Evolutionary conservation across 257 asterid species (phyloP).

Genomic region (Forsythia suspensa): DNA sequence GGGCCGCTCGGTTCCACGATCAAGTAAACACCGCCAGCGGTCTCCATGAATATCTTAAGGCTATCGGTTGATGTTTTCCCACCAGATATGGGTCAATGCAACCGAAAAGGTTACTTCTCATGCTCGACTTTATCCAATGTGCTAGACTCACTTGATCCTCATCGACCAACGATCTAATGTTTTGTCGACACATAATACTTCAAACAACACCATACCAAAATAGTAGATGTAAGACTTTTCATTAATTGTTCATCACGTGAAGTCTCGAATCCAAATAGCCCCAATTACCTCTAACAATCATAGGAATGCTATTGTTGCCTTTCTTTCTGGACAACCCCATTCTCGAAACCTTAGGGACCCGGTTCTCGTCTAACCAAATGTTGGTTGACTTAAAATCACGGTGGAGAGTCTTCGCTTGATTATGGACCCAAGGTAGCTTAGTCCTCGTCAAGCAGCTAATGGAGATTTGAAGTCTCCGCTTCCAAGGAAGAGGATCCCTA

Average conservation of each 20-base stretch:
- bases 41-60: conserved; percentile 46
- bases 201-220: conserved; percentile 52
- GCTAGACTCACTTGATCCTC: conserved; percentile 61
- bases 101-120: conserved; percentile 38
- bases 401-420: conserved; percentile 54
- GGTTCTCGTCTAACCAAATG: conserved; percentile 57
- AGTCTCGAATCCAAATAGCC: conserved; percentile 55
- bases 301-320: conserved; percentile 24
- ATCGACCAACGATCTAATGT: conserved; percentile 50
- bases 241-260: conserved; percentile 38
- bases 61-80: conserved; percentile 52
- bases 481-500: conserved; percentile 63
- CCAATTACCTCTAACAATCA: conserved; percentile 32
- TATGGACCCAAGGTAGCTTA: conserved; percentile 42
- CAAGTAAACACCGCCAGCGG: conserved; percentile 57
- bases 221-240: conserved; percentile 60
- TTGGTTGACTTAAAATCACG: conserved; percentile 52
- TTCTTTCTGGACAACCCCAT: conserved; percentile 41
- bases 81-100: conserved; percentile 51
- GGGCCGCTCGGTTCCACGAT: conserved; percentile 50
- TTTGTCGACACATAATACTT: conserved; percentile 52
- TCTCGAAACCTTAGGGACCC: conserved; percentile 57
- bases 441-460: conserved; percentile 57
- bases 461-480: conserved; percentile 63
- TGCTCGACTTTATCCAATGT: conserved; percentile 57